Conservation (phyloP, 2,329 filamentous ascomycete species). For the Pestalotiopsis sp. region DNA sequence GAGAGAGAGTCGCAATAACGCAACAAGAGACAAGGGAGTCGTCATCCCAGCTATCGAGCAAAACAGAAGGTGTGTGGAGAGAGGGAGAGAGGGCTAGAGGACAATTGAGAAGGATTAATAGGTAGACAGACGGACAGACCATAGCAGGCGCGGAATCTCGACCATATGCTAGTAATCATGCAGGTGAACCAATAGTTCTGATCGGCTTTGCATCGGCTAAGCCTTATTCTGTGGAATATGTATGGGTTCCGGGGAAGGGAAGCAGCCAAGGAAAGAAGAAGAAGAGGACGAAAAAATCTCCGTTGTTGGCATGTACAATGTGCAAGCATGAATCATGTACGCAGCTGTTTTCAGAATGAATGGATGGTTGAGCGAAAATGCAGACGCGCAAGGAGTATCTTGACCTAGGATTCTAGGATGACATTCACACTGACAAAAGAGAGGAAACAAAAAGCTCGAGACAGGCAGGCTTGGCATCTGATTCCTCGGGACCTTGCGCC, state of each 20-base stretch:
- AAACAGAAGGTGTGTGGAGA: not conserved
- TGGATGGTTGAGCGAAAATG: no score
- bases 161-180: no score
- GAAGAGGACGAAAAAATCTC: not conserved
- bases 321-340: no score
- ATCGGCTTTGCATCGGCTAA: not conserved
- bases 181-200: not conserved
- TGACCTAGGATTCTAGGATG: no score
- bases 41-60: not conserved
- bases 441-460: not conserved
- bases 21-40: not conserved
- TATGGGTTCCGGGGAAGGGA: not conserved
- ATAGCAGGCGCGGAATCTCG: no score
- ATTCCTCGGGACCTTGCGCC: not conserved
- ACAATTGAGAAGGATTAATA: not conserved
- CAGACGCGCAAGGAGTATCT: no score
- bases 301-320: not conserved
- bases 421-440: not conserved
- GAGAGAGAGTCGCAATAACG: not conserved
- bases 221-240: not conserved
- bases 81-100: constrained; percentile 16
- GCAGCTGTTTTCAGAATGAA: no score
- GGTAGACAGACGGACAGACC: not conserved
- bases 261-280: not conserved
- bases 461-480: constrained; percentile 7